Evolutionary conservation across 176 grass and related monocot species (phyloP).

Genomic region (Secale cereale): DNA sequence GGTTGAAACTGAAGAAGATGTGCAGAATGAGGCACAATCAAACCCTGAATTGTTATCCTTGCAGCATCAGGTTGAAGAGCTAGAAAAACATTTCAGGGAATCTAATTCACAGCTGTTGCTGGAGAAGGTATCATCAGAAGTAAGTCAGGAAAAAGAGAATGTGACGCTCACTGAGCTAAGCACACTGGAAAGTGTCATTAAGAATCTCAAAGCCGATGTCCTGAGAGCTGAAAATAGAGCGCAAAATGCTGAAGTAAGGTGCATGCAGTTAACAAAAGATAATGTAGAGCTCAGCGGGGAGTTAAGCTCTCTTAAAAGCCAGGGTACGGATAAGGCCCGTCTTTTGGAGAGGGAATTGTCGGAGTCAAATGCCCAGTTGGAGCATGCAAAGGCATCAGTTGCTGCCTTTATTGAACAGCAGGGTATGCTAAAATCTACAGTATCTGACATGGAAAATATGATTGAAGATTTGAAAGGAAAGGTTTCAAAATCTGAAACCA

Average conservation of each 20-base stretch:
- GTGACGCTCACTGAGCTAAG: constrained; percentile 31
- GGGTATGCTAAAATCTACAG: constrained; percentile 58
- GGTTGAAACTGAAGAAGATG: constrained; percentile 9
- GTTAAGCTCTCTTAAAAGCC: constrained; percentile 41
- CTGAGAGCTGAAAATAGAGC: constrained; percentile 61
- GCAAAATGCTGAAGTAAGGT: constrained; percentile 65
- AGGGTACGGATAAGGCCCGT: constrained; percentile 44
- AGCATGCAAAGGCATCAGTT: constrained; percentile 82
- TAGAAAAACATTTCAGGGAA: constrained; percentile 46
- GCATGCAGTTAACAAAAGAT: constrained; percentile 46
- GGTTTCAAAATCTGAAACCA: constrained; percentile 76
- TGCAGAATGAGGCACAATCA: neutral
- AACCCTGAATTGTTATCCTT: constrained; percentile 18
- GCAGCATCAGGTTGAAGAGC: constrained; percentile 34
- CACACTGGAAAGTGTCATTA: constrained; percentile 50
- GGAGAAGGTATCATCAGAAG: constrained; percentile 39
- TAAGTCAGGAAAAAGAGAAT: constrained; percentile 49
- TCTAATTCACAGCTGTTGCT: constrained; percentile 44
- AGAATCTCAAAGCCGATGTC: constrained; percentile 58
- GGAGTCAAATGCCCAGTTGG: constrained; percentile 73
- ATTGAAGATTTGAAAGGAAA: constrained; percentile 84
- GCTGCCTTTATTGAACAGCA: constrained; percentile 81
- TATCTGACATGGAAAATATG: constrained; percentile 82
- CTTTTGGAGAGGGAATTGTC: constrained; percentile 61
- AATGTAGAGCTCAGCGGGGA: constrained; percentile 63